Base-by-base conservation (phyloP, 371 early-diverging fungal genomes). In the Chytridiales sp. region DNA sequence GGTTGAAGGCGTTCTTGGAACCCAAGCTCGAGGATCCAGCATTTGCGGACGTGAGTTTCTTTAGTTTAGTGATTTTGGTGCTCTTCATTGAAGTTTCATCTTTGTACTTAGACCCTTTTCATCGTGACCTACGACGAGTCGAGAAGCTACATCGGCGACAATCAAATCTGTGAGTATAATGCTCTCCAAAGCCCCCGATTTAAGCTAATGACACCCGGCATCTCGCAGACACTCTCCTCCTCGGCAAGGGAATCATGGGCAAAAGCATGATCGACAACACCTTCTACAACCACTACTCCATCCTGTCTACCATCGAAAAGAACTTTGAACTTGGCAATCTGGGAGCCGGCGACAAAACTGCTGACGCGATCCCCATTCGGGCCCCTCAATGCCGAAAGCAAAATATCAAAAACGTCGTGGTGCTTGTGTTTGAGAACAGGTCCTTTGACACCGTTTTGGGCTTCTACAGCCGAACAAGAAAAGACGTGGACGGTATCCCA, bases 281-380 rank as follows among this genome's bases (percentile, higher is more conserved):
- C 6, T 42, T 59, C 30, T 87, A 85, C 58, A 70, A 72, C 22
- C 87, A 85, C 46, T 83, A 84, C 59, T 78, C 79, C 4, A 52
- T 85, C 21, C 54, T 87, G 15, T 72, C 77, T n/a, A 84, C 85
- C 27, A 69, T 83, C 32, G 80, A 85, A 61, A 69, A 75, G 21
- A 82, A 82, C 64, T 84, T 82, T 77, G 81, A 71, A 40, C 68
- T 85, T n/a, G 78, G 80, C 19, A 68, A 59, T 57, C 55, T 85
- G 68, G 82, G 79, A 6, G 70, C 75, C 35, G 62, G 64, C 53
- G 85, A 85, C 55, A 54, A 70, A 4, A 62, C 75, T 59, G 64
- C 59, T 42, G 53, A 66, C 19, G 43, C 17, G 3, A 19, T 55
- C 59, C 58, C 55, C n/a, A n/a, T n/a, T n/a, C n/a, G n/a, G n/a